A percentile compares a stretch with the other conserved stretches of the same genome.
phyloP scores from a whole-genome alignment of 2,329 filamentous ascomycete genomes.

The Colletotrichum falcatum region DNA sequence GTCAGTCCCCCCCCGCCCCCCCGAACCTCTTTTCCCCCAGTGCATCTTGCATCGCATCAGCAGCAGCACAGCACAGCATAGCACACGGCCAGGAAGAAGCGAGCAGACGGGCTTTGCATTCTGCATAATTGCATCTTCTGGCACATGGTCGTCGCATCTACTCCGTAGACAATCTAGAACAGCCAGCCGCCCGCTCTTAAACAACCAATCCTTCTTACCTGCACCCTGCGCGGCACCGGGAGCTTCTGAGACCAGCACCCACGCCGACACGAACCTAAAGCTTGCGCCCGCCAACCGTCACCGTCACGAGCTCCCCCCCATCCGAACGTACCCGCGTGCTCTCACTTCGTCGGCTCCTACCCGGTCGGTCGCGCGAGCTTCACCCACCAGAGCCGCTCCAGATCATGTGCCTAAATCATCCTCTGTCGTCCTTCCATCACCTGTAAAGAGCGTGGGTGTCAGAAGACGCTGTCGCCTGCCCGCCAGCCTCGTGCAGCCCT shows the following conservation, averaged over 20 bases:
- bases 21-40: neutral
- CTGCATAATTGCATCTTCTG: neutral
- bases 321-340: conserved; percentile 31
- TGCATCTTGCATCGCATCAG: neutral
- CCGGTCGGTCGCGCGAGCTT: neutral
- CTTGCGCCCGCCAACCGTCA: conserved; percentile 28
- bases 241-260: conserved; percentile 22
- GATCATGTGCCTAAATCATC: conserved; percentile 38
- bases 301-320: conserved; percentile 30
- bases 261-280: conserved; percentile 24
- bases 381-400: conserved; percentile 21
- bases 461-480: conserved; percentile 39
- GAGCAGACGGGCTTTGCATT: neutral
- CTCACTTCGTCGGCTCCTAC: conserved; percentile 18
- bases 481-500: conserved; percentile 30
- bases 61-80: too few relatives aligned
- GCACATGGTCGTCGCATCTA: neutral
- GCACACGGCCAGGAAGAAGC: neutral
- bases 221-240: conserved; percentile 10
- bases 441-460: conserved; percentile 38
- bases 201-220: neutral
- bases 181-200: neutral
- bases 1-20: neutral
- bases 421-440: conserved; percentile 21
- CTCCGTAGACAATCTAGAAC: neutral